Conservation (phyloP, 2,329 filamentous ascomycete genomes). For the Sporothrix globosa region DNA sequence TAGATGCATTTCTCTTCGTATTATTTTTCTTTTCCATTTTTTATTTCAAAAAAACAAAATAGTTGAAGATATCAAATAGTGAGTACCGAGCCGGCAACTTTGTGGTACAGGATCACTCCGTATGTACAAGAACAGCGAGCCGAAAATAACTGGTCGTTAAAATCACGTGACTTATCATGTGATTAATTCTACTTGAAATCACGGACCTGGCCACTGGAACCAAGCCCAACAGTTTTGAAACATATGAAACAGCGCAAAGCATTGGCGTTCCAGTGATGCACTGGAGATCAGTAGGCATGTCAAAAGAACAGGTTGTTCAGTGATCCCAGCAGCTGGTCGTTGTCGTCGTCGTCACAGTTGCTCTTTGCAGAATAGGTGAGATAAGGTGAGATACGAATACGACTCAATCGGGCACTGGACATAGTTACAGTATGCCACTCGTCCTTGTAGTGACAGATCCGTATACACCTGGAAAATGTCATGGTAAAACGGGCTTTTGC, state of each 20-base stretch:
- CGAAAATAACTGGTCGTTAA: too few relatives aligned
- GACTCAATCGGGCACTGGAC: neutral
- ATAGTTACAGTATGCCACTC: neutral
- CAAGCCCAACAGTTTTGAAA: conserved; percentile 22
- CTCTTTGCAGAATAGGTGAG: neutral
- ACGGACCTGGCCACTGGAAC: conserved; percentile 12
- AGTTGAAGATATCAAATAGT: too few relatives aligned
- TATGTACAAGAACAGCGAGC: too few relatives aligned
- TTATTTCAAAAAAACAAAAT: neutral
- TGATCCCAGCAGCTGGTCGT: neutral
- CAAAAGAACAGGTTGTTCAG: conserved; percentile 10
- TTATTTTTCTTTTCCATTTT: neutral
- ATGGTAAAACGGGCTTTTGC: neutral
- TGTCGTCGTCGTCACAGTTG: neutral
- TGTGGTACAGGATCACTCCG: too few relatives aligned
- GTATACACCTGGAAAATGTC: neutral
- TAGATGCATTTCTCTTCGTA: neutral
- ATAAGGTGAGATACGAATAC: conserved; percentile 10
- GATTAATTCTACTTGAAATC: neutral
- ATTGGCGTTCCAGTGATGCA: conserved; percentile 6
- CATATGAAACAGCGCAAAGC: conserved; percentile 11
- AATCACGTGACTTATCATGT: neutral
- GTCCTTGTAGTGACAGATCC: neutral
- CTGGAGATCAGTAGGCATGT: conserved; percentile 17
- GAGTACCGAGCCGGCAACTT: too few relatives aligned